Conservation (phyloP, 257 asterid genomes). For the Lycium ferocissimum region DNA sequence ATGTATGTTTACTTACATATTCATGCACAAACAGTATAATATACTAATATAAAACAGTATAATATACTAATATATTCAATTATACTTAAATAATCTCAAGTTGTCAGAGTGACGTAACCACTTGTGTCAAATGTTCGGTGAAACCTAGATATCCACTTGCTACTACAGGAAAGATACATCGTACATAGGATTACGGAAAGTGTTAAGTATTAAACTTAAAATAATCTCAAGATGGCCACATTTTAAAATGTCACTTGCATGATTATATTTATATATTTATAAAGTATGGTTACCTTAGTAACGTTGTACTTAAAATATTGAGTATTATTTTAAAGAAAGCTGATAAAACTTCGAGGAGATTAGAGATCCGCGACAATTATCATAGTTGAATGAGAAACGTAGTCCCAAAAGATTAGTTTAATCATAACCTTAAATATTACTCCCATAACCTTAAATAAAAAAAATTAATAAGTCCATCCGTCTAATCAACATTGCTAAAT, state of each 20-base stretch:
- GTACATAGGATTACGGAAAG: constrained; percentile 32
- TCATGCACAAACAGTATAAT: too few relatives aligned
- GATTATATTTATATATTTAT: not conserved
- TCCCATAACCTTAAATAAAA: constrained; percentile 10
- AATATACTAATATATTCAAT: too few relatives aligned
- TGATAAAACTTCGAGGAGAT: constrained; percentile 51
- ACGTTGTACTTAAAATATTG: not conserved
- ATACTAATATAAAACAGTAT: too few relatives aligned
- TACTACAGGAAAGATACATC: constrained; percentile 34
- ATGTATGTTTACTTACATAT: not conserved
- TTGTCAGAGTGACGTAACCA: constrained; percentile 28
- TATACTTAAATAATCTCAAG: too few relatives aligned
- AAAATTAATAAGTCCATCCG: too few relatives aligned
- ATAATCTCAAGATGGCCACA: constrained; percentile 28
- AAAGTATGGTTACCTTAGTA: too few relatives aligned
- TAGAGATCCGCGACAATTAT: constrained; percentile 42
- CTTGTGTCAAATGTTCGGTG: constrained; percentile 32
- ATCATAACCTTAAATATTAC: constrained; percentile 13
- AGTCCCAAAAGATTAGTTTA: constrained; percentile 25
- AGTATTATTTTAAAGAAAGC: not conserved
- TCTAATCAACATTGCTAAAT: too few relatives aligned
- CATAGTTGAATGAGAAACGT: constrained; percentile 44
- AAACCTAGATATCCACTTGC: constrained; percentile 48
- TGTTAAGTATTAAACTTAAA: constrained; percentile 24
- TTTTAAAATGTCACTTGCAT: constrained; percentile 38